Evolutionary conservation across 345 rosid species (phyloP).

Genomic region (Aethionema arabicum): DNA sequence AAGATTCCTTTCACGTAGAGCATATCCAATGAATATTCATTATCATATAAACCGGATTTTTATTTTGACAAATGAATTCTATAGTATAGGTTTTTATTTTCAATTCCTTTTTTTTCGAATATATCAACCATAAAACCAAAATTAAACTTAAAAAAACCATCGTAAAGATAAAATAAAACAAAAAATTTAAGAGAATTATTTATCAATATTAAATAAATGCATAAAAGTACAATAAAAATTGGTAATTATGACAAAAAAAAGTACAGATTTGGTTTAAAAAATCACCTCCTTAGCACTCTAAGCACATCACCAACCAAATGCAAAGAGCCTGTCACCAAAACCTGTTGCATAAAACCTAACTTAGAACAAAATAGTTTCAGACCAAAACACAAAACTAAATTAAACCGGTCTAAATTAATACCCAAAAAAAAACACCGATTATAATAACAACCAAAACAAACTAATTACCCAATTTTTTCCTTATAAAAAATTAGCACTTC

Average conservation of each 20-base stretch:
- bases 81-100: no score
- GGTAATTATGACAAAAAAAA: constrained; percentile 2
- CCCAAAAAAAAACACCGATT: no score
- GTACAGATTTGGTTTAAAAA: not conserved
- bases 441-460: no score
- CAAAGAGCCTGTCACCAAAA: constrained; percentile 79
- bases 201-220: not conserved
- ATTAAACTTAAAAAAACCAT: no score
- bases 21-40: constrained; percentile 28
- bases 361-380: no score
- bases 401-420: no score
- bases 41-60: not conserved
- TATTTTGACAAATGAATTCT: no score
- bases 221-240: constrained; percentile 14
- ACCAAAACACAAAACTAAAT: no score
- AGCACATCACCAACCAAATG: constrained; percentile 86
- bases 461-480: no score
- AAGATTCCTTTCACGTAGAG: constrained; percentile 8
- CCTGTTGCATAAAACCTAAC: no score
- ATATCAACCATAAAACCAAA: not conserved
- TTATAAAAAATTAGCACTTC: no score
- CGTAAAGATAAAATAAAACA: constrained; percentile 9
- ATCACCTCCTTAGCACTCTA: constrained; percentile 57
- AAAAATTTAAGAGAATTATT: not conserved
- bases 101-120: no score